Percentiles rank a stretch among this genome's conserved stretches.
Conservation (phyloP, 1,284 basidiomycete genomes). For the Boletus smithii region DNA sequence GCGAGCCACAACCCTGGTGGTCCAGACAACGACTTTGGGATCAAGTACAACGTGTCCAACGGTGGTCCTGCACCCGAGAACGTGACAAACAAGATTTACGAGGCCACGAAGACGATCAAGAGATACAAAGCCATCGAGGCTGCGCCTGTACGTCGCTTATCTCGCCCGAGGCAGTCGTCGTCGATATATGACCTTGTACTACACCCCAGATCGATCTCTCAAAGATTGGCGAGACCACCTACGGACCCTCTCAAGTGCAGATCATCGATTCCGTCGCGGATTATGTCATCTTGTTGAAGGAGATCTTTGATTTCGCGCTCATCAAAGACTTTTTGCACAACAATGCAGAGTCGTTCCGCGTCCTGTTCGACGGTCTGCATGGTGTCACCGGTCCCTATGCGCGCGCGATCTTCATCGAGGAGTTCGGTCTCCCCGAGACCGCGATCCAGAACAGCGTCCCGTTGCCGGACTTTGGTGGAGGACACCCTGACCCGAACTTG, state of each 20-base stretch:
- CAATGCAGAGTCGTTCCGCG: conserved; percentile 68
- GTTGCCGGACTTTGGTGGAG: conserved; percentile 92
- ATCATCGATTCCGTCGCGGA: conserved; percentile 95
- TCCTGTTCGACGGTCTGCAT: conserved; percentile 95
- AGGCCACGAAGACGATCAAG: conserved; percentile 83
- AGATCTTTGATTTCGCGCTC: conserved; percentile 92
- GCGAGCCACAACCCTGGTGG: conserved; percentile 98
- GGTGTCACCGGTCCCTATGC: conserved; percentile 99
- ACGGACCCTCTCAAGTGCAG: conserved; percentile 81
- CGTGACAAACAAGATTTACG: conserved; percentile 92
- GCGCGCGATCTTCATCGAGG: conserved; percentile 80
- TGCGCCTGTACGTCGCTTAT: conserved; percentile 53
- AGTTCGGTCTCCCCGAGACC: conserved; percentile 76
- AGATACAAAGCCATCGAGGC: conserved; percentile 86
- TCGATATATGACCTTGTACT: conserved; percentile 7
- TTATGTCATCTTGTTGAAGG: conserved; percentile 81
- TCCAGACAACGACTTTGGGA: conserved; percentile 96
- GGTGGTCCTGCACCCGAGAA: conserved; percentile 95
- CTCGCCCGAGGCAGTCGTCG: neutral
- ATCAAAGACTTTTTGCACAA: conserved; percentile 88
- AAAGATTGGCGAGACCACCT: conserved; percentile 76
- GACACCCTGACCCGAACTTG: conserved; percentile 97
- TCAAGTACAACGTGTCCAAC: conserved; percentile 98
- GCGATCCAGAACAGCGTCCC: conserved; percentile 92
- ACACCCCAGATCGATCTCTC: conserved; percentile 74